Base-by-base conservation (phyloP, 2,329 filamentous ascomycete genomes). In the Berkeleyomyces basicola region DNA sequence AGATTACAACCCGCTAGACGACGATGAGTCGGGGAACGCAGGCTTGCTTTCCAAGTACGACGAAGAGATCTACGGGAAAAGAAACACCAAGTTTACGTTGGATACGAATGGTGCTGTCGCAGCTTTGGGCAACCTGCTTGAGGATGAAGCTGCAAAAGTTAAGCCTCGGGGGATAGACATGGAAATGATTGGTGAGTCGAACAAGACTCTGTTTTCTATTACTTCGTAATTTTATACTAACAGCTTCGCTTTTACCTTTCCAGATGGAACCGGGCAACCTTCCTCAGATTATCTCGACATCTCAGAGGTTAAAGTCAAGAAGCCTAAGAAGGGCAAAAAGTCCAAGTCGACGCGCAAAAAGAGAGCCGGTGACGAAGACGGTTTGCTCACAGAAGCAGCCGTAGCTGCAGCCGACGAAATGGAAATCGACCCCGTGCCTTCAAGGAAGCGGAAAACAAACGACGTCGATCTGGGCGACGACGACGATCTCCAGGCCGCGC, bases 241-340 rank as follows among this genome's bases (percentile, higher is more conserved):
- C 57, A 42, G 11, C 47, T n/a, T 7, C 11, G 11, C 39, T 37
- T 31, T 49, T 37, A 31, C 36, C 37, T 43, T 36, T 49, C 11
- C 47, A 64, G 60, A 62, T 46, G 62, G 61, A 33, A 47, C 55
- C 42, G 61, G 53, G 53, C 47, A 65, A 59, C 59, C 61, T 84
- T 1, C 76, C 82, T 96, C 91, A 16, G 93, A 99, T 72, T 99
- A 99, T 71, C 78, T 95, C 66, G 90, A 96, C 66, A 76, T 86
- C 14, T 88, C 87, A 1, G 86, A 93, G 68, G 82, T 96, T 70
- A 99, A 96, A 73, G 81, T 97, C 66, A 95, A 90, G 75, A 99
- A 96, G 72, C 86, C 89, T 0, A 96, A 95, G 74, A 96, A 95
- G 76, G 92, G 84, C 73, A 95, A 92, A 76, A 93, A 92, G 74